A percentile compares a stretch with the other conserved stretches of the same genome.
These are phyloP conservation scores for Trichoderma orchidacearum DNA, from an alignment of 495 filamentous ascomycete species.

Conservation along the genomic window DNA sequence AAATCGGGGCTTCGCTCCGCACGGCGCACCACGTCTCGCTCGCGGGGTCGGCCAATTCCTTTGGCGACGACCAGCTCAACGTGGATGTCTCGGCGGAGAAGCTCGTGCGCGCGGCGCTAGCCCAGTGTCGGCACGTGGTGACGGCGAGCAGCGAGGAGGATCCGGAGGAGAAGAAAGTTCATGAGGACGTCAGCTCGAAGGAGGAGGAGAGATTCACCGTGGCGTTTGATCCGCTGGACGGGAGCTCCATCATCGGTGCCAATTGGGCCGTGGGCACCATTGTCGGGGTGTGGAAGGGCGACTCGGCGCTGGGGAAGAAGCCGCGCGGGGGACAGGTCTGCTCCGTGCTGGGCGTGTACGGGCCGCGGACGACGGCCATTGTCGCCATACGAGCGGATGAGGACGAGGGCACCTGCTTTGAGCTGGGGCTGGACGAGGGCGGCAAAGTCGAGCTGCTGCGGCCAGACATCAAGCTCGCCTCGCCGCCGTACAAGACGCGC, in stretches of 20 bases:
- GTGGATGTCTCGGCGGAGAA: conserved; percentile 37
- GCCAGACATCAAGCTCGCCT: conserved; percentile 13
- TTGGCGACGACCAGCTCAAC: conserved; percentile 42
- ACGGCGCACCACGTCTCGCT: conserved; percentile 23
- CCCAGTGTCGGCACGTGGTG: conserved; percentile 22
- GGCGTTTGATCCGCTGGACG: conserved; percentile 43
- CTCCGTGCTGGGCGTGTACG: conserved; percentile 34
- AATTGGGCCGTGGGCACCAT: conserved; percentile 43
- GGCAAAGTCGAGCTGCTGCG: conserved; percentile 20
- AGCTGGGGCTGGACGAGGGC: conserved; percentile 21
- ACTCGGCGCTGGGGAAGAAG: conserved; percentile 20
- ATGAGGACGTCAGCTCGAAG: background rate
- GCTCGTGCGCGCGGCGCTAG: conserved; percentile 24
- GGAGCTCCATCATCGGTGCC: conserved; percentile 37
- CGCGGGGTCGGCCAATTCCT: conserved; percentile 31
- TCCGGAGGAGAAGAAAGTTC: conserved; percentile 21
- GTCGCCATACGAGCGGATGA: conserved; percentile 28
- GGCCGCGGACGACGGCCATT: conserved; percentile 35
- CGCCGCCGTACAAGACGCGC: conserved; percentile 17
- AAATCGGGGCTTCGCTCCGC: conserved; percentile 22
- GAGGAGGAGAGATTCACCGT: conserved; percentile 30
- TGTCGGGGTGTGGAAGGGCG: conserved; percentile 34
- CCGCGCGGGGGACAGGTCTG: conserved; percentile 25
- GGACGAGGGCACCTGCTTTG: conserved; percentile 18
- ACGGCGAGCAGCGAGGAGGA: conserved; percentile 41